Base-by-base conservation (phyloP, 108 stramenopile genomes). In the Licmophora abbreviata region DNA sequence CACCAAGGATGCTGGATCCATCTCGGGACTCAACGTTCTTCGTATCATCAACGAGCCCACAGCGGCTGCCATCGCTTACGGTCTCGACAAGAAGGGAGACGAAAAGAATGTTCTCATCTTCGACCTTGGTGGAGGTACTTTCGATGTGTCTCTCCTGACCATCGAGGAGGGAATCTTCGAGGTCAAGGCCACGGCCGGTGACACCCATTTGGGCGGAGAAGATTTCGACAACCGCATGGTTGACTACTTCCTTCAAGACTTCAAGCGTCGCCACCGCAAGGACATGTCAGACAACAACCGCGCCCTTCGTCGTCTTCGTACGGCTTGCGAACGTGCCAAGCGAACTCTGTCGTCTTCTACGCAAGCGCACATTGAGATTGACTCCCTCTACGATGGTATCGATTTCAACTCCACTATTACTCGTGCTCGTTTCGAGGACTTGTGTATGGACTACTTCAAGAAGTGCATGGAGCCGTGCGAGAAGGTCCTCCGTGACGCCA, bases 31-130 rank as follows among this genome's bases (percentile, higher is more conserved):
- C 31, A 97, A 99, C 63, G 98, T 99, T 26, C 86, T 97, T 64
- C 98, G 98, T 69, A 99, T 99, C 73, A 99, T 99, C 78, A 99
- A 99, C 81, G 98, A 99, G 77, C 98, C 98, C 42, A 99, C 98
- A 47, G 98, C 98, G 38, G 98, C 98, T 27, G 98, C 98, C 49
- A 99, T 99, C 68, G 98, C 98, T 53, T 99, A 96, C 74, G 94
- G 94, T 42, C 51, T 79, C 1, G 77, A 79, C 68, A 59, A 74
- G 45, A 61, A 52, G 25, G 74, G 61, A 31, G 47, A 84, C 37
- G 97, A 99, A 75, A 85, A 87, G 70, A 97, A 97, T 61, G 97
- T 99, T 18, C 90, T 99, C 63, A 97, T 99, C 73, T 99, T 96
- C 78, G 98, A 99, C 58, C 75, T 99, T 32, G 97, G 97, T 30